Percentiles rank a stretch among this genome's conserved stretches.
phyloP scores from a whole-genome alignment of 1,139 yeast genomes.

The Yamadazyma pseudoaaseri region DNA sequence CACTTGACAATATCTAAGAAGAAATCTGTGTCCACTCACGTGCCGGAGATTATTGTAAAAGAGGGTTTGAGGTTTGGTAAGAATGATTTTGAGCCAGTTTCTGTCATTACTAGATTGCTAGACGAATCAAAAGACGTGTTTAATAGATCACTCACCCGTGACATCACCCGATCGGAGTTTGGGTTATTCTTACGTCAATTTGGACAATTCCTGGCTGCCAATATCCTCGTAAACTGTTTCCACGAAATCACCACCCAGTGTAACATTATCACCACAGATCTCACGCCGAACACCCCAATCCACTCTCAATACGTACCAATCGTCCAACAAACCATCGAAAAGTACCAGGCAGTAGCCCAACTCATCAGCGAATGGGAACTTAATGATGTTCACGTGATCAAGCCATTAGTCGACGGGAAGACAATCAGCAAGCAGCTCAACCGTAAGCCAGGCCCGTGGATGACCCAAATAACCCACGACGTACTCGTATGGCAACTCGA shows the following conservation, averaged over 20 bases:
- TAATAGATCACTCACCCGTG: conserved; percentile 16
- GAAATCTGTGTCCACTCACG: conserved; percentile 31
- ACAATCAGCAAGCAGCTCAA: conserved; percentile 49
- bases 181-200: conserved; percentile 61
- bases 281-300: neutral
- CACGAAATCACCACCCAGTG: conserved; percentile 21
- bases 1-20: conserved; percentile 37
- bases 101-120: conserved; percentile 30
- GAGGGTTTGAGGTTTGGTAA: conserved; percentile 73
- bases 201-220: conserved; percentile 51
- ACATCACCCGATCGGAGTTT: conserved; percentile 50
- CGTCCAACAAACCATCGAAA: conserved; percentile 8
- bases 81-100: conserved; percentile 51
- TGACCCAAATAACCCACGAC: conserved; percentile 52
- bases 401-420: conserved; percentile 70
- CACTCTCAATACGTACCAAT: neutral
- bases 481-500: conserved; percentile 76
- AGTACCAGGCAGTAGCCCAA: conserved; percentile 35
- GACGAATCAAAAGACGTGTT: conserved; percentile 13
- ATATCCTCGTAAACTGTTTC: conserved; percentile 32
- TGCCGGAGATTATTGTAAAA: conserved; percentile 47
- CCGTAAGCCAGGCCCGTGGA: conserved; percentile 84
- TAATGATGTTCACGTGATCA: conserved; percentile 41
- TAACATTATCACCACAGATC: neutral
- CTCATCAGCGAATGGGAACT: conserved; percentile 30